These are phyloP conservation scores for Talaromyces sp. DNA, from an alignment of 2,329 filamentous ascomycete species.

Conservation along the genomic window DNA sequence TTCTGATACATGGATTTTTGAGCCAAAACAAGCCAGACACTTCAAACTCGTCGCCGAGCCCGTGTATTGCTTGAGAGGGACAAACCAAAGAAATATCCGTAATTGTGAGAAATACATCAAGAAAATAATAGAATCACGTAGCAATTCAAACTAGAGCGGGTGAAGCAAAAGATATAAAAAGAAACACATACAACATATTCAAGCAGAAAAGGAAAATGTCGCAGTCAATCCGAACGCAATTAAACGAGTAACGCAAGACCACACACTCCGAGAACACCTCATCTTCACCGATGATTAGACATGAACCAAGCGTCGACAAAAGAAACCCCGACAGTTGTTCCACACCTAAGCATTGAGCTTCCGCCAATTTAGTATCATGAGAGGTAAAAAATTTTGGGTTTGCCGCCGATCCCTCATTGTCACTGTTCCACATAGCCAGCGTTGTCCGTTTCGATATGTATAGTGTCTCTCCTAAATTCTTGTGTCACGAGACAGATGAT, in stretches of 20 bases:
- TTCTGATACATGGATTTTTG: conserved; percentile 15
- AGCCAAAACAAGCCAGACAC: conserved; percentile 8
- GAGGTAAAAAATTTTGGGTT: conserved; percentile 1
- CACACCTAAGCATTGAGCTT: conserved; percentile 17
- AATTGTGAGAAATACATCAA: conserved; percentile 17
- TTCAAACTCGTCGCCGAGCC: neutral
- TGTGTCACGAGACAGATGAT: conserved; percentile 7
- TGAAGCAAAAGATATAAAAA: conserved; percentile 9
- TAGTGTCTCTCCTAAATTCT: conserved; percentile 5
- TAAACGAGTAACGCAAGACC: conserved; percentile 19
- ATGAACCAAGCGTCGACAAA: conserved; percentile 10
- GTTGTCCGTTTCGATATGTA: conserved; percentile 4
- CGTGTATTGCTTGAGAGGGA: neutral
- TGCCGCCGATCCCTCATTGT: conserved; percentile 8
- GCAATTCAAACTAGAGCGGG: conserved; percentile 6
- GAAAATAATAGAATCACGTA: conserved; percentile 7
- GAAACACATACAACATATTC: conserved; percentile 12
- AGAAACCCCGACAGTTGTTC: conserved; percentile 8
- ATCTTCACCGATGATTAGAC: conserved; percentile 18
- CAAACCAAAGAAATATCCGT: conserved; percentile 7
- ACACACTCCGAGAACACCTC: conserved; percentile 21
- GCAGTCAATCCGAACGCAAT: conserved; percentile 20
- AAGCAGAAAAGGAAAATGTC: conserved; percentile 12
- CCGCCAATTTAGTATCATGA: conserved; percentile 15
- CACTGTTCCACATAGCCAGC: conserved; percentile 13